These are phyloP conservation scores for Bromus sterilis DNA, from an alignment of 176 grass and related monocot species.

Conservation along the genomic window DNA sequence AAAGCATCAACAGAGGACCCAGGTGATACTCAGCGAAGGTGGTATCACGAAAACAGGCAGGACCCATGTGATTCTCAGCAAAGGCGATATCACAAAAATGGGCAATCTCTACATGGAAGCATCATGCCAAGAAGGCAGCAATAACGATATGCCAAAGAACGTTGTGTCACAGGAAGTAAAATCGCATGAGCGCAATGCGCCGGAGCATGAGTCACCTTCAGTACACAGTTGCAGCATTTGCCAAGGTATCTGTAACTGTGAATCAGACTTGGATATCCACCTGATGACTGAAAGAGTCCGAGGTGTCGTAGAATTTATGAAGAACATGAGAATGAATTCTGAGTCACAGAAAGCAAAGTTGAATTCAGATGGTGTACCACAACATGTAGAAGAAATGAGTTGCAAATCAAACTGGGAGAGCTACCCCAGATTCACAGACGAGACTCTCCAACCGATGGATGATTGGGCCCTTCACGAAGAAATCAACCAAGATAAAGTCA, in stretches of 20 bases:
- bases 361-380: background rate
- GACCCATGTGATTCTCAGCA: background rate
- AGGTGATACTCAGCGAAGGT: background rate
- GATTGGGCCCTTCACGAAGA: background rate
- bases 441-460: background rate
- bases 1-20: background rate
- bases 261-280: background rate
- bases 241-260: background rate
- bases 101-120: background rate
- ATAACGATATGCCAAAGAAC: background rate
- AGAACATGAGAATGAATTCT: background rate
- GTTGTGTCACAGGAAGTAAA: background rate
- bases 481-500: background rate
- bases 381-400: background rate
- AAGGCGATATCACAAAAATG: background rate
- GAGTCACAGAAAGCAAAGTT: background rate
- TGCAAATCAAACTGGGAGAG: background rate
- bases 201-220: background rate
- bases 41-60: background rate
- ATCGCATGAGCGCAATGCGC: background rate
- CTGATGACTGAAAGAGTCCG: background rate
- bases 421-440: background rate
- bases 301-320: background rate
- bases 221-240: conserved; percentile 6
- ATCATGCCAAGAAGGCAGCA: conserved; percentile 5